A percentile compares a stretch with the other conserved stretches of the same genome.
phyloP scores from a whole-genome alignment of 2,329 filamentous ascomycete species.

The Pezicula neosporulosa region DNA sequence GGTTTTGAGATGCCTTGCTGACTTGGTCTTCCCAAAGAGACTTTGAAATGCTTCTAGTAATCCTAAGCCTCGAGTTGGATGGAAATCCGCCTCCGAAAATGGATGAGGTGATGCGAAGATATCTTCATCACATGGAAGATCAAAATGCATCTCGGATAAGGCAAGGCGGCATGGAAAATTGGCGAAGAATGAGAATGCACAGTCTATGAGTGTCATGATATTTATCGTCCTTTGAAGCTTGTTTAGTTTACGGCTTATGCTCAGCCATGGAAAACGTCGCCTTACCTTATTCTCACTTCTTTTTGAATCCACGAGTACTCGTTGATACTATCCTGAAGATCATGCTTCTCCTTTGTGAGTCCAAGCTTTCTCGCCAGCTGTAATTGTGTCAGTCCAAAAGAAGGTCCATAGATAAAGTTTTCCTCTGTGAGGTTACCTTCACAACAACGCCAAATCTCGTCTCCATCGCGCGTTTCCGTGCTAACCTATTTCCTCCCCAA shows the following conservation, averaged over 20 bases:
- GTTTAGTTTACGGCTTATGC: neutral
- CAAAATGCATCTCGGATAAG: conserved; percentile 36
- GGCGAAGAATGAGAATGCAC: conserved; percentile 40
- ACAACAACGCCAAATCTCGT: conserved; percentile 37
- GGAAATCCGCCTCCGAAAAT: conserved; percentile 36
- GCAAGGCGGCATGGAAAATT: conserved; percentile 39
- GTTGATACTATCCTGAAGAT: conserved; percentile 30
- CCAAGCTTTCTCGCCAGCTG: conserved; percentile 36
- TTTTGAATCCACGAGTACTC: conserved; percentile 40
- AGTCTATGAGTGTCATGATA: conserved; percentile 38
- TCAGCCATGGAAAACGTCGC: neutral
- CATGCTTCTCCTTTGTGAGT: conserved; percentile 34
- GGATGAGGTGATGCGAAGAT: conserved; percentile 37
- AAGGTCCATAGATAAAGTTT: neutral
- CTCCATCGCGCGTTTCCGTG: conserved; percentile 38
- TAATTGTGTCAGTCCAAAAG: neutral
- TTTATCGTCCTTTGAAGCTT: conserved; percentile 30
- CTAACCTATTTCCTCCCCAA: conserved; percentile 35
- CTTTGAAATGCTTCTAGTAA: conserved; percentile 34
- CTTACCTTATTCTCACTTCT: conserved; percentile 38
- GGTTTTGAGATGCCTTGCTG: neutral
- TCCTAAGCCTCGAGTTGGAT: conserved; percentile 31
- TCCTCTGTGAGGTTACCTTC: conserved; percentile 27
- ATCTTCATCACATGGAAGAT: conserved; percentile 37
- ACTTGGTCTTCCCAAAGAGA: conserved; percentile 26